A percentile compares a stretch with the other conserved stretches of the same genome.
These are phyloP conservation scores for Quillaja saponaria DNA, from an alignment of 306 rosid species.

Conservation along the genomic window DNA sequence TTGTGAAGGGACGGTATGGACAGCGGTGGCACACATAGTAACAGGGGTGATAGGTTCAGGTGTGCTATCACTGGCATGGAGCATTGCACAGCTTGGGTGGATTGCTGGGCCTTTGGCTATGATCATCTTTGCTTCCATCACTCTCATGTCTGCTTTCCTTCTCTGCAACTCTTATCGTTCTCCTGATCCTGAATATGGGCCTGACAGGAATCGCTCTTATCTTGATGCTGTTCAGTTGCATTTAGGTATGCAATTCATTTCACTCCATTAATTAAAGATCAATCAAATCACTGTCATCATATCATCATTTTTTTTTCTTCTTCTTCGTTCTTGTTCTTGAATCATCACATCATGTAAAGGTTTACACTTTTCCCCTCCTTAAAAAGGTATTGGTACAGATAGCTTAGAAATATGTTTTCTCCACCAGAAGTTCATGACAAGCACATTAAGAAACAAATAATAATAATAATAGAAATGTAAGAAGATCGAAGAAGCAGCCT, in stretches of 20 bases:
- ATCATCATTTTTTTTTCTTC: not conserved
- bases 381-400: no score
- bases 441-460: no score
- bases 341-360: no score
- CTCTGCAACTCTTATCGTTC: constrained; percentile 45
- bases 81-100: constrained; percentile 65
- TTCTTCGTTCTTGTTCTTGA: not conserved
- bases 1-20: constrained; percentile 53
- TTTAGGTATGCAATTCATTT: constrained; percentile 32
- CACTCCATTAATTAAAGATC: not conserved
- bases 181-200: constrained; percentile 60
- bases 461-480: no score
- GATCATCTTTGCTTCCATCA: constrained; percentile 41
- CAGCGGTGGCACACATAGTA: constrained; percentile 59
- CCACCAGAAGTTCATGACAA: no score
- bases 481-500: no score
- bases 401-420: no score
- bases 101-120: constrained; percentile 51
- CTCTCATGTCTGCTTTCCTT: constrained; percentile 48
- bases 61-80: constrained; percentile 56
- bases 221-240: constrained; percentile 44
- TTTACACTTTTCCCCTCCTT: no score
- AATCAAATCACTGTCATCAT: not conserved
- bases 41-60: constrained; percentile 69
- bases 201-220: constrained; percentile 42